A percentile compares a stretch with the other conserved stretches of the same genome.
These are phyloP conservation scores for Streptanthus diversifolius DNA, from an alignment of 345 rosid genomes.

Conservation along the genomic window DNA sequence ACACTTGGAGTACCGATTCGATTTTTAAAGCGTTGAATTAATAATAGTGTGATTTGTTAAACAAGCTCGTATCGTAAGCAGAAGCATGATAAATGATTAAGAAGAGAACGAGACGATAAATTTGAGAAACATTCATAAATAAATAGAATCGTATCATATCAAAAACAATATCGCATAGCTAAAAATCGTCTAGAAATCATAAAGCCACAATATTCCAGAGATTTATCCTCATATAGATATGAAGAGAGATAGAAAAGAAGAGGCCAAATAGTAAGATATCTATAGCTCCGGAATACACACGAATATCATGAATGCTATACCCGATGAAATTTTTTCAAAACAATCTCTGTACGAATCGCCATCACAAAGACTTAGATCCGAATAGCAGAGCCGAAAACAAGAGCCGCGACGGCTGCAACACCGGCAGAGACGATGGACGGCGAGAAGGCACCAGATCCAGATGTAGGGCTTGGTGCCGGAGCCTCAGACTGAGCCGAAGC, in stretches of 20 bases:
- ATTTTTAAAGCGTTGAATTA: not conserved
- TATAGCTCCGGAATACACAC: constrained; percentile 35
- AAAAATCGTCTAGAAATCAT: not conserved
- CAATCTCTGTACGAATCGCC: constrained; percentile 36
- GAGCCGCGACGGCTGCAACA: constrained; percentile 39
- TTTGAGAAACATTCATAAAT: constrained; percentile 17
- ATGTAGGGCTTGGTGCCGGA: constrained; percentile 55
- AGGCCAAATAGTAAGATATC: constrained; percentile 12
- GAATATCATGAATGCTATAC: constrained; percentile 32
- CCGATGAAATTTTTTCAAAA: not conserved
- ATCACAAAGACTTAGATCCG: constrained; percentile 43
- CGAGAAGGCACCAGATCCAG: constrained; percentile 46
- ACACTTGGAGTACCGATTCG: constrained; percentile 27
- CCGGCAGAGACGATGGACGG: constrained; percentile 42
- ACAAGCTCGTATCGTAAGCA: not conserved
- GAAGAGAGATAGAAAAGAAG: not conserved
- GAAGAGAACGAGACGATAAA: not conserved
- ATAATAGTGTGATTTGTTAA: not conserved
- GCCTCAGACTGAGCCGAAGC: constrained; percentile 46
- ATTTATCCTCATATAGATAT: constrained; percentile 16
- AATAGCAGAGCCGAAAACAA: constrained; percentile 46
- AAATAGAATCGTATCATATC: constrained; percentile 28
- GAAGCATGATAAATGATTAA: not conserved
- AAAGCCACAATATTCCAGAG: constrained; percentile 17
- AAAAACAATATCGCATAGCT: constrained; percentile 13